Conservation (phyloP, 108 stramenopile species). For the Conticribra guillardii region DNA sequence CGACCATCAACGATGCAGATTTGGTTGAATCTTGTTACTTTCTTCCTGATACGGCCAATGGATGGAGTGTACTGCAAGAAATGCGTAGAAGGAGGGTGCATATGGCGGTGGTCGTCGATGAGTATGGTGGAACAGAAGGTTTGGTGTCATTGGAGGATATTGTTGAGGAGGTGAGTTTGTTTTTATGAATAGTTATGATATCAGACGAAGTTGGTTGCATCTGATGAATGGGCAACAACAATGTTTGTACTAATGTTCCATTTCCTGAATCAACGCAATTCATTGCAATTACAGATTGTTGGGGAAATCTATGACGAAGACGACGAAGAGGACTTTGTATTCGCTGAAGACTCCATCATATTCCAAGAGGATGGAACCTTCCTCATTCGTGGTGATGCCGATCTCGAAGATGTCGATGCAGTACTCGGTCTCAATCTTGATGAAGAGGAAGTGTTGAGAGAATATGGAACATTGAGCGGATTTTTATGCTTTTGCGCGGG, state of each 20-base stretch:
- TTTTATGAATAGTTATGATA: constrained; percentile 1
- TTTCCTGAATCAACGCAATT: not conserved
- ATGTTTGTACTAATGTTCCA: too few relatives aligned
- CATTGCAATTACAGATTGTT: constrained; percentile 40
- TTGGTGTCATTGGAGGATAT: constrained; percentile 96
- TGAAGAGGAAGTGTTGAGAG: constrained; percentile 89
- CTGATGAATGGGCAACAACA: too few relatives aligned
- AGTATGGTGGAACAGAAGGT: constrained; percentile 98
- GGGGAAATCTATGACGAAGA: constrained; percentile 92
- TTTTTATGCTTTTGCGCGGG: constrained; percentile 95
- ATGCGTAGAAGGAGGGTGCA: constrained; percentile 94
- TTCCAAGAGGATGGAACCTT: constrained; percentile 89
- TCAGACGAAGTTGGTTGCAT: not conserved
- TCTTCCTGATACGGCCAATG: constrained; percentile 96
- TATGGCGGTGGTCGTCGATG: constrained; percentile 98
- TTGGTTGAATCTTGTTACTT: constrained; percentile 95
- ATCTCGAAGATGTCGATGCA: constrained; percentile 92
- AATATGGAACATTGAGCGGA: constrained; percentile 91
- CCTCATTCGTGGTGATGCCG: constrained; percentile 92
- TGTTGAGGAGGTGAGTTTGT: constrained; percentile 94
- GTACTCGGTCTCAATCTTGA: constrained; percentile 80
- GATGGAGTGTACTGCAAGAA: constrained; percentile 96
- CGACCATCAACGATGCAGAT: constrained; percentile 78
- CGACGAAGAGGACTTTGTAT: constrained; percentile 89
- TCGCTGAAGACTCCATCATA: constrained; percentile 89